Evolutionary conservation across 2,329 filamentous ascomycete species (phyloP).

Genomic region (Cordyceps tenuipes): DNA sequence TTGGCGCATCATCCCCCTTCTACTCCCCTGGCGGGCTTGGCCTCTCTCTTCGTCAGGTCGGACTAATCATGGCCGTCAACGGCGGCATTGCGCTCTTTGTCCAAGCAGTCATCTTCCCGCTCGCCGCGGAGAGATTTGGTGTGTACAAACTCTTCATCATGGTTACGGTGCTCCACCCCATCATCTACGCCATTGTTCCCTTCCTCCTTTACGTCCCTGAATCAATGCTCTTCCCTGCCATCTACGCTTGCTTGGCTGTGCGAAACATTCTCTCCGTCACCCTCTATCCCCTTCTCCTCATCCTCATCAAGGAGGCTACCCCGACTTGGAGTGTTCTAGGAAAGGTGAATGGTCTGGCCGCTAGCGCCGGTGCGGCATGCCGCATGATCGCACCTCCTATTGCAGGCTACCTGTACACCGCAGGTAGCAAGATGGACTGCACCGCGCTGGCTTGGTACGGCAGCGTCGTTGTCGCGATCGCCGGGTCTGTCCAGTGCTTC

Average conservation of each 20-base stretch:
- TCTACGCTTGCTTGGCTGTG: conserved; percentile 49
- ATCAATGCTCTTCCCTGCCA: conserved; percentile 42
- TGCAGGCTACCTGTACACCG: conserved; percentile 53
- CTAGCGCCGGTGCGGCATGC: conserved; percentile 57
- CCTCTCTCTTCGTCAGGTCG: conserved; percentile 53
- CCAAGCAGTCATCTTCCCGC: conserved; percentile 52
- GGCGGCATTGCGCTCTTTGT: conserved; percentile 51
- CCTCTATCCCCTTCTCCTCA: conserved; percentile 57
- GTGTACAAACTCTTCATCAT: conserved; percentile 52
- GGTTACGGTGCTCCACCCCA: conserved; percentile 51
- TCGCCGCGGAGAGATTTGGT: conserved; percentile 49
- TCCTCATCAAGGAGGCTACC: conserved; percentile 59
- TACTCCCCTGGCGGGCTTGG: conserved; percentile 55
- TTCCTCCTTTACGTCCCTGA: conserved; percentile 47
- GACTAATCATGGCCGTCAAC: conserved; percentile 52
- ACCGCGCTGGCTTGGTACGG: conserved; percentile 58
- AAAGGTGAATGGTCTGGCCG: conserved; percentile 58
- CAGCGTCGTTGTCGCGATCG: conserved; percentile 45
- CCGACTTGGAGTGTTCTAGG: conserved; percentile 48
- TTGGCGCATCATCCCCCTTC: conserved; percentile 34
- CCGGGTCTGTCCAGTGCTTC: conserved; percentile 55
- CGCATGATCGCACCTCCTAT: conserved; percentile 60
- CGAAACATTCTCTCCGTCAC: conserved; percentile 55
- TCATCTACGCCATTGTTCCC: conserved; percentile 53
- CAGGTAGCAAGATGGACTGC: conserved; percentile 50